A percentile compares a stretch with the other conserved stretches of the same genome.
Conservation (phyloP, 805 yeast species). For the Ogataea haglerorum region DNA sequence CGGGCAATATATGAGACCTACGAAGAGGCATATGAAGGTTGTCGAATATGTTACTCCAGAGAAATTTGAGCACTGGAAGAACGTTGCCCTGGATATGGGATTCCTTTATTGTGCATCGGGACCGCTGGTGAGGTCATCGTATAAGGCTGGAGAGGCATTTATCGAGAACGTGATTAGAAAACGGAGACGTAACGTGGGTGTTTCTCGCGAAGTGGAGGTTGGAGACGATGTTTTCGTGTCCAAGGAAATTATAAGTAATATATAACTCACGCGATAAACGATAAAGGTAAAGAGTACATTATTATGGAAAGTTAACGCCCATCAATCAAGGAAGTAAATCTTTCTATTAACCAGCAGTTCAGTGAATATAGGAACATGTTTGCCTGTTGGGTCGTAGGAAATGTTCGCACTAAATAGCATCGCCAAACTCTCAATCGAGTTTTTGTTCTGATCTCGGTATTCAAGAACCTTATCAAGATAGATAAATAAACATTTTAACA, state of each 20-base stretch:
- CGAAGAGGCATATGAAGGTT: slow-evolving; percentile 97
- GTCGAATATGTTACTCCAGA: slow-evolving; percentile 93
- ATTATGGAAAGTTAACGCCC: slow-evolving; percentile 1
- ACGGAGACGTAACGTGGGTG: slow-evolving; percentile 49
- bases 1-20: slow-evolving; percentile 99
- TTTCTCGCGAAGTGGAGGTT: slow-evolving; percentile 31
- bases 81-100: slow-evolving; percentile 81
- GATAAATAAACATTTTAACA: slow-evolving; percentile 57
- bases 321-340: slow-evolving; percentile 8
- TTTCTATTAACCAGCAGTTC: slow-evolving; percentile 16
- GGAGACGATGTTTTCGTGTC: slow-evolving; percentile 31
- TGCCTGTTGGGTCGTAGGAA: slow-evolving; percentile 16
- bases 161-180: slow-evolving; percentile 89
- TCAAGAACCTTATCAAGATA: slow-evolving; percentile 58
- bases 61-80: slow-evolving; percentile 91
- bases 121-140: slow-evolving; percentile 92
- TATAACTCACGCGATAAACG: slow-evolving; percentile 1
- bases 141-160: slow-evolving; percentile 97
- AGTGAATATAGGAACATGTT: slow-evolving; percentile 14
- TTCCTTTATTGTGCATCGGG: slow-evolving; percentile 97
- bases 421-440: slow-evolving; percentile 64
- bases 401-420: slow-evolving; percentile 27
- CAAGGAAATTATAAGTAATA: slow-evolving; percentile 15
- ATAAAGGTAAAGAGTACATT: slow-evolving; percentile 1
- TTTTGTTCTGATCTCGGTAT: slow-evolving; percentile 60